These are phyloP conservation scores for Scedosporium boydii DNA, from an alignment of 2,329 filamentous ascomycete species.

Conservation along the genomic window DNA sequence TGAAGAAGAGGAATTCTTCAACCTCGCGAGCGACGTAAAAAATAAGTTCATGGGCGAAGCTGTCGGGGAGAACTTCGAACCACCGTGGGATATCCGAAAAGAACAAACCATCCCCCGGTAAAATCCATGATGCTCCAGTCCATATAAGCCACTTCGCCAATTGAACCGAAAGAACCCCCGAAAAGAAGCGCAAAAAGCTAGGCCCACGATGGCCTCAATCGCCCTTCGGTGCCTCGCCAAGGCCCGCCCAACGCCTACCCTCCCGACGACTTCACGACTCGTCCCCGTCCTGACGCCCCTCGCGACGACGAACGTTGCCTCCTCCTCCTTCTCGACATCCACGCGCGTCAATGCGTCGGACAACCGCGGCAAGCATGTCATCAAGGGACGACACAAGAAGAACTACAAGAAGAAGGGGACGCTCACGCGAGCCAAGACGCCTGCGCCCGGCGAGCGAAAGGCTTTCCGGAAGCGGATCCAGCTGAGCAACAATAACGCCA, in stretches of 20 bases:
- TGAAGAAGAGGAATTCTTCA: constrained; percentile 2
- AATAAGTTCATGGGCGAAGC: background rate
- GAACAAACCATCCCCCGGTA: too few relatives aligned
- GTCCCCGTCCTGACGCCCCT: constrained; percentile 16
- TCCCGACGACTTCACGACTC: constrained; percentile 23
- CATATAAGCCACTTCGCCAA: background rate
- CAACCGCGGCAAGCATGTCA: constrained; percentile 6
- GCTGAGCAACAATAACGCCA: constrained; percentile 87
- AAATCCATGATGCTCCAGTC: too few relatives aligned
- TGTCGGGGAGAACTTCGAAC: background rate
- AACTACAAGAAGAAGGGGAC: constrained; percentile 44
- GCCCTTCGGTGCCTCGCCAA: constrained; percentile 33
- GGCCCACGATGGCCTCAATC: constrained; percentile 27
- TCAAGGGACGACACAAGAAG: constrained; percentile 32
- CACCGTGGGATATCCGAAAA: too few relatives aligned
- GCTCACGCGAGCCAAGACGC: constrained; percentile 41
- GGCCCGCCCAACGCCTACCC: constrained; percentile 19
- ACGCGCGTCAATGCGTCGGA: constrained; percentile 17
- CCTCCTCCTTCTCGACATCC: constrained; percentile 33
- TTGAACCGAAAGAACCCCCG: background rate
- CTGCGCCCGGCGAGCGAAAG: constrained; percentile 72
- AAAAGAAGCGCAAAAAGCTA: background rate
- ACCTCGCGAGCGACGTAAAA: constrained; percentile 1
- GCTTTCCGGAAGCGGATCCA: constrained; percentile 81
- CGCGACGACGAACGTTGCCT: constrained; percentile 15